These are phyloP conservation scores for Aspergillus funiculosus DNA, from an alignment of 495 filamentous ascomycete genomes.

Conservation along the genomic window DNA sequence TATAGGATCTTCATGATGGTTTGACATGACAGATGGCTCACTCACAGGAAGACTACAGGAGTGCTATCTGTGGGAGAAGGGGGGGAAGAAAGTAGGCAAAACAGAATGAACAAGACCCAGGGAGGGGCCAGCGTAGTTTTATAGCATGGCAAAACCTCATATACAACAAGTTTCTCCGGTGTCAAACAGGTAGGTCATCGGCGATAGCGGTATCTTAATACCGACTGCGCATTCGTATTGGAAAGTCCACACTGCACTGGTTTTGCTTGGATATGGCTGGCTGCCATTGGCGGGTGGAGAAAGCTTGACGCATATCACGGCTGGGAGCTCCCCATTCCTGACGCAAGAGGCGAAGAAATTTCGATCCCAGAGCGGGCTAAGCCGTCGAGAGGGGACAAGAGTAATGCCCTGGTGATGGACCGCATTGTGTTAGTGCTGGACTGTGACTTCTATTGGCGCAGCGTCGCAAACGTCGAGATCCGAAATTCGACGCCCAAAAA, in stretches of 20 bases:
- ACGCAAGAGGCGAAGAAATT: background rate
- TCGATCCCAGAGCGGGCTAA: background rate
- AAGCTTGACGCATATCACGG: slow-evolving; percentile 9
- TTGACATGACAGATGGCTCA: background rate
- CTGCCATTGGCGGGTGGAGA: slow-evolving; percentile 4
- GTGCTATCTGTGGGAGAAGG: background rate
- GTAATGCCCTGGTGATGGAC: background rate
- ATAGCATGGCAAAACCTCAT: slow-evolving; percentile 4
- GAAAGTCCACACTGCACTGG: background rate
- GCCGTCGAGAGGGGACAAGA: background rate
- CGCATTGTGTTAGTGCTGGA: background rate
- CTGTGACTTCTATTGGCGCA: background rate
- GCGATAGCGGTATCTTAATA: slow-evolving; percentile 7
- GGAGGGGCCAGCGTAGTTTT: background rate
- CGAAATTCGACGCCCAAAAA: background rate
- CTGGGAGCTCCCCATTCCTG: background rate
- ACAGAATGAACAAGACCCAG: background rate
- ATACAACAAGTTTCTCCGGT: background rate
- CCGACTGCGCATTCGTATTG: slow-evolving; percentile 1
- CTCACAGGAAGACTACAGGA: background rate
- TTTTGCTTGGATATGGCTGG: background rate
- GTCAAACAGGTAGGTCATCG: slow-evolving; percentile 1
- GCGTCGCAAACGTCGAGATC: background rate
- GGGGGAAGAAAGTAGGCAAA: background rate
- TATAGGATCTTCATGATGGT: background rate